Percentiles rank a stretch among this genome's conserved stretches.
Evolutionary conservation across 495 filamentous ascomycete genomes (phyloP).

Genomic region (Hyaloscypha hepaticicola): DNA sequence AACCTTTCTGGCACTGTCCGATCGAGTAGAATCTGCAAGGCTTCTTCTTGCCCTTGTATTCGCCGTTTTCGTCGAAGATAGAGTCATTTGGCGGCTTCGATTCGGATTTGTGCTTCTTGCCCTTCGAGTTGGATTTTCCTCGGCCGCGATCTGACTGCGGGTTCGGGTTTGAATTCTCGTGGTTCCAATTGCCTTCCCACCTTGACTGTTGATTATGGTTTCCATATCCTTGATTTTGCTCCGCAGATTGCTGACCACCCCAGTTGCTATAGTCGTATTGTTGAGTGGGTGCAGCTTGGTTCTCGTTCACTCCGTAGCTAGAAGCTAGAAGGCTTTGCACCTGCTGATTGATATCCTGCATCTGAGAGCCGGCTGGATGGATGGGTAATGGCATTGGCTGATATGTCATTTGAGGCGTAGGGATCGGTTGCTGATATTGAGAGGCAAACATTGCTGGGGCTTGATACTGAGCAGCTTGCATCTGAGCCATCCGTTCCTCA

Average conservation of each 20-base stretch:
- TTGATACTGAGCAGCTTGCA: slow-evolving; percentile 13
- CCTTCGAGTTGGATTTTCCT: slow-evolving; percentile 11
- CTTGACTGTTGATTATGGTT: slow-evolving; percentile 2
- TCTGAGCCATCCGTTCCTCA: slow-evolving; percentile 14
- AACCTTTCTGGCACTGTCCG: slow-evolving; percentile 81
- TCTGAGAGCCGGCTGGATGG: not conserved
- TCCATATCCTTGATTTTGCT: slow-evolving; percentile 6
- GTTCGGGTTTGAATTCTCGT: slow-evolving; percentile 8
- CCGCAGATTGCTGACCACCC: not conserved
- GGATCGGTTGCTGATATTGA: slow-evolving; percentile 15
- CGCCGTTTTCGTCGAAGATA: slow-evolving; percentile 27
- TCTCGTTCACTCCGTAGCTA: not conserved
- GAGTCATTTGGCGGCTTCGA: slow-evolving; percentile 6
- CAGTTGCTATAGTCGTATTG: slow-evolving; percentile 2
- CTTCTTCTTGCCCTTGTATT: slow-evolving; percentile 42
- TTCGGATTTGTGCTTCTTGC: slow-evolving; percentile 19
- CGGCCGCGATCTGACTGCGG: not conserved
- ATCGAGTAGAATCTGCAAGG: slow-evolving; percentile 77
- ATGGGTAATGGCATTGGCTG: not conserved
- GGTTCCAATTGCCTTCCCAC: slow-evolving; percentile 25
- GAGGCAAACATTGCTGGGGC: slow-evolving; percentile 3
- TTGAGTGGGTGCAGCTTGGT: not conserved
- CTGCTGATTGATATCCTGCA: slow-evolving; percentile 7
- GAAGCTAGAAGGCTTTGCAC: slow-evolving; percentile 18
- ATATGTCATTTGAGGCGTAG: not conserved